Conservation (phyloP, 2,329 filamentous ascomycete genomes). For the Sarocladium kiliense region DNA sequence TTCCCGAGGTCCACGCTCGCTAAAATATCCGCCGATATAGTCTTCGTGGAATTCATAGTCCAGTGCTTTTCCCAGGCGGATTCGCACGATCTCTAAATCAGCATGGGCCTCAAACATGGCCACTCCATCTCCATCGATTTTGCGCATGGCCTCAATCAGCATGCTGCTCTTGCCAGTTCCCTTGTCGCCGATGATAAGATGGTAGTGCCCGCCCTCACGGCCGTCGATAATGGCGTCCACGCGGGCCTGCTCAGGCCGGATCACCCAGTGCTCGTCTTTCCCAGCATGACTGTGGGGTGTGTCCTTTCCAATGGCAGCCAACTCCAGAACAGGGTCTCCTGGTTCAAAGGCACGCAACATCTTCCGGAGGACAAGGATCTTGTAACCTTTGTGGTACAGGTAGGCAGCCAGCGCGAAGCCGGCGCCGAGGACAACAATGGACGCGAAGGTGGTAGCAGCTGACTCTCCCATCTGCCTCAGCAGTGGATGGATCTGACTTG, state of each 20-base stretch:
- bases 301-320: constrained; percentile 63
- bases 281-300: constrained; percentile 38
- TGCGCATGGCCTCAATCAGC: constrained; percentile 91
- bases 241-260: constrained; percentile 72
- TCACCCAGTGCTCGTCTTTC: constrained; percentile 60
- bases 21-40: constrained; percentile 95
- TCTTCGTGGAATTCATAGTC: constrained; percentile 98
- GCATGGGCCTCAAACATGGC: constrained; percentile 97
- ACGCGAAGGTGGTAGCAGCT: constrained; percentile 70
- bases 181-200: constrained; percentile 89
- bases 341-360: constrained; percentile 89
- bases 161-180: constrained; percentile 96
- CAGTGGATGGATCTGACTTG: constrained; percentile 25
- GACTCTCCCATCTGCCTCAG: constrained; percentile 64
- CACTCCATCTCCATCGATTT: constrained; percentile 80
- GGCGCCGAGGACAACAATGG: constrained; percentile 64
- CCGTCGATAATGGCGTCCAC: constrained; percentile 83
- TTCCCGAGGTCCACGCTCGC: constrained; percentile 85
- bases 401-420: constrained; percentile 65
- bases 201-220: constrained; percentile 72
- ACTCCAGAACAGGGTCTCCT: constrained; percentile 81
- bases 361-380: constrained; percentile 83
- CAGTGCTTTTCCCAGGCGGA: constrained; percentile 85
- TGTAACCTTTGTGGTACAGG: constrained; percentile 79
- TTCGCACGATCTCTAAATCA: constrained; percentile 90